Evolutionary conservation across 495 filamentous ascomycete species (phyloP).

Genomic region (Aspergillus sclerotiicarbonarius): DNA sequence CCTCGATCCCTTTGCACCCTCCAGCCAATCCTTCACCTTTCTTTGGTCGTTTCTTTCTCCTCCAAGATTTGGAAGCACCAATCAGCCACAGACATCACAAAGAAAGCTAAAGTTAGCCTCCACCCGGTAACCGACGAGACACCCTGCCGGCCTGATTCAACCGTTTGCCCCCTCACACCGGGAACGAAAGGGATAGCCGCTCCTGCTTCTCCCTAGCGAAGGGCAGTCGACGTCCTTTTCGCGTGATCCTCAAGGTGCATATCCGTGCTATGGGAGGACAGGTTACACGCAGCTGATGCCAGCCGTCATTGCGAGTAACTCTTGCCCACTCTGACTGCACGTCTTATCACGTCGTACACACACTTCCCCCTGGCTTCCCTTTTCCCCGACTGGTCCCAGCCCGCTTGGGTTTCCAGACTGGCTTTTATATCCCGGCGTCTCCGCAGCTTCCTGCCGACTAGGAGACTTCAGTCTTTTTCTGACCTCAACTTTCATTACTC

Average conservation of each 20-base stretch:
- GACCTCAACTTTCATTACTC: not conserved
- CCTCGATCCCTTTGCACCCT: slow-evolving; percentile 9
- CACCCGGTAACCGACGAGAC: not conserved
- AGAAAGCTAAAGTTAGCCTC: slow-evolving; percentile 14
- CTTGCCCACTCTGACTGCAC: slow-evolving; percentile 21
- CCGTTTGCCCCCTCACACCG: slow-evolving; percentile 11
- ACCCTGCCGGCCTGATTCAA: slow-evolving; percentile 9
- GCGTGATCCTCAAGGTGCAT: slow-evolving; percentile 18
- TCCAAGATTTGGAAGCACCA: not conserved
- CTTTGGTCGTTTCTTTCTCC: not conserved
- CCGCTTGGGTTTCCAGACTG: not conserved
- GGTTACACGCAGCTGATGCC: slow-evolving; percentile 26
- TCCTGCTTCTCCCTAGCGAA: slow-evolving; percentile 17
- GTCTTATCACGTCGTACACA: slow-evolving; percentile 24
- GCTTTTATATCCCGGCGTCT: slow-evolving; percentile 18
- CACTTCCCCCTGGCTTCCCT: slow-evolving; percentile 12
- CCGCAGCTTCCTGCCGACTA: slow-evolving; percentile 1
- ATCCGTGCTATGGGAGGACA: slow-evolving; percentile 20
- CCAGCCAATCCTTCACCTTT: not conserved
- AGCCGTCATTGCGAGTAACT: slow-evolving; percentile 24
- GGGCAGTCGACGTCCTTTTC: slow-evolving; percentile 8
- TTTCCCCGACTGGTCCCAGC: slow-evolving; percentile 11
- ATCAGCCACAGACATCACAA: slow-evolving; percentile 9
- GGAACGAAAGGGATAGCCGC: slow-evolving; percentile 19
- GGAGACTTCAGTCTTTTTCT: not conserved